Evolutionary conservation across 1,284 basidiomycete genomes (phyloP).

Genomic region (Trichosporon coremiiforme): DNA sequence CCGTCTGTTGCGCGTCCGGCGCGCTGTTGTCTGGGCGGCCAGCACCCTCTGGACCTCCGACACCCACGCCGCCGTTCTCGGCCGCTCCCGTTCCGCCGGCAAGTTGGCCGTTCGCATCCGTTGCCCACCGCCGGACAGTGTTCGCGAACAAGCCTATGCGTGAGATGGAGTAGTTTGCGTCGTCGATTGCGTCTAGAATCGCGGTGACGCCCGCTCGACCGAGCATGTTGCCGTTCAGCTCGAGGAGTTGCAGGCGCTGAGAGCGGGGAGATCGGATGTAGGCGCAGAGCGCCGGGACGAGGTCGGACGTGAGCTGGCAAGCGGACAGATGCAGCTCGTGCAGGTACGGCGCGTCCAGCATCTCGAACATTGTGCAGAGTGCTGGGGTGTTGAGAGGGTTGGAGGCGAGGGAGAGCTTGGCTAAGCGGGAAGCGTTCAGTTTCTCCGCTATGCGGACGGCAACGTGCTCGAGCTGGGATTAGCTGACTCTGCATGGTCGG

Average conservation of each 20-base stretch:
- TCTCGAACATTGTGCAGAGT: slow-evolving; percentile 35
- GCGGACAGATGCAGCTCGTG: slow-evolving; percentile 43
- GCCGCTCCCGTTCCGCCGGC: slow-evolving; percentile 20
- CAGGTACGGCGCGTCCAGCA: slow-evolving; percentile 38
- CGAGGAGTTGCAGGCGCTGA: slow-evolving; percentile 39
- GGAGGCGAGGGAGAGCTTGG: slow-evolving; percentile 41
- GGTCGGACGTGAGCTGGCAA: slow-evolving; percentile 33
- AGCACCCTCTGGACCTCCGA: background rate
- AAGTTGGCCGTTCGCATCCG: background rate
- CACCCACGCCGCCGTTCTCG: background rate
- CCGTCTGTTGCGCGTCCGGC: background rate
- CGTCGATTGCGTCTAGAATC: slow-evolving; percentile 46
- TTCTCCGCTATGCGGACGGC: slow-evolving; percentile 23
- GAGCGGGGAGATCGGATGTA: slow-evolving; percentile 37
- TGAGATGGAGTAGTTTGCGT: slow-evolving; percentile 38
- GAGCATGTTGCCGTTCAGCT: slow-evolving; percentile 49
- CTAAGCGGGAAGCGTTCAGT: slow-evolving; percentile 41
- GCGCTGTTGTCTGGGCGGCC: background rate
- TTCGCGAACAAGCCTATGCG: slow-evolving; percentile 44
- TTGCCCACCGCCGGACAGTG: slow-evolving; percentile 17
- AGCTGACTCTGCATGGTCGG: background rate
- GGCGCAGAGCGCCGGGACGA: slow-evolving; percentile 31
- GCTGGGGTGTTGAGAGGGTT: slow-evolving; percentile 39
- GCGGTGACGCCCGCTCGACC: slow-evolving; percentile 37
- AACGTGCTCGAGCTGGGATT: background rate